These are phyloP conservation scores for Zygosaccharomyces pseudobailii DNA, from an alignment of 1,139 yeast species.

Conservation along the genomic window DNA sequence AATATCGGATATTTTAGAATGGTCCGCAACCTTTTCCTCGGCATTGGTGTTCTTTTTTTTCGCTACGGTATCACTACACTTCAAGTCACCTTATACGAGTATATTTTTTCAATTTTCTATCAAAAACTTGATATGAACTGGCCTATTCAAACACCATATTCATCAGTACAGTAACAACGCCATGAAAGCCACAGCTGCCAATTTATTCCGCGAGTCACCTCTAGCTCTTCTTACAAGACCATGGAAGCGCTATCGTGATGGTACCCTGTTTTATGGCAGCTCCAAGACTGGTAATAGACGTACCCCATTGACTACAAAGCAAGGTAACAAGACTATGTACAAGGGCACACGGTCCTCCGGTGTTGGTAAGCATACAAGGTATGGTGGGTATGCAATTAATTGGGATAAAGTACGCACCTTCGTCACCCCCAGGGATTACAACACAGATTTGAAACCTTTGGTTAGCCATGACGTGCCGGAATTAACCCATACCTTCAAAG, in stretches of 20 bases:
- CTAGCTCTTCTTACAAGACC: constrained; percentile 63
- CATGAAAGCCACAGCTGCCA: constrained; percentile 54
- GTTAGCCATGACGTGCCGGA: constrained; percentile 70
- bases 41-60: too few relatives aligned
- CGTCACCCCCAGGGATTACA: constrained; percentile 64
- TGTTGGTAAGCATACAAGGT: constrained; percentile 71
- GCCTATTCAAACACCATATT: too few relatives aligned
- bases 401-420: constrained; percentile 88
- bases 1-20: too few relatives aligned
- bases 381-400: constrained; percentile 71
- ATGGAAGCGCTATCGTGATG: constrained; percentile 83
- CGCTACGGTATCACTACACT: too few relatives aligned
- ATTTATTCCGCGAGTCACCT: constrained; percentile 52
- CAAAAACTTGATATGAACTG: background rate
- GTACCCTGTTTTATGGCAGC: constrained; percentile 76
- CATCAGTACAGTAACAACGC: background rate
- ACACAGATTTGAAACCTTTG: constrained; percentile 58
- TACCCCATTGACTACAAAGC: constrained; percentile 81
- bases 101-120: background rate
- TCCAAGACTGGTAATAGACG: constrained; percentile 79
- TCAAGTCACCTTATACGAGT: too few relatives aligned
- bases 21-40: too few relatives aligned
- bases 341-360: constrained; percentile 97
- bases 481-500: constrained; percentile 61
- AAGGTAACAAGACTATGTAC: constrained; percentile 89